A percentile compares a stretch with the other conserved stretches of the same genome.
Evolutionary conservation across 2,329 filamentous ascomycete species (phyloP).

Genomic region (Aspergillus proliferans): DNA sequence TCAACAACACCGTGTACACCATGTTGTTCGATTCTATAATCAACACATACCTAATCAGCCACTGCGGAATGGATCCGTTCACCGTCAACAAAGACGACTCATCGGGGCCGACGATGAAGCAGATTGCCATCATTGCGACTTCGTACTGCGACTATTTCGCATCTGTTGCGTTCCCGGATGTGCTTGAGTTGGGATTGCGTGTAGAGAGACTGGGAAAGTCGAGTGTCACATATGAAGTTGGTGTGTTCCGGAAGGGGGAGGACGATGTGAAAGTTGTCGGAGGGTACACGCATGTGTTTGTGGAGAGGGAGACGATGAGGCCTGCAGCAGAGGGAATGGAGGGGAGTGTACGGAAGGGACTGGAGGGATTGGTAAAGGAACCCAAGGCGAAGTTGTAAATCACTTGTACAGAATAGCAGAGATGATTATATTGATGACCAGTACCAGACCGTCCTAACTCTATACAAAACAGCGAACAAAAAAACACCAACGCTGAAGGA

Average conservation of each 20-base stretch:
- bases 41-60: slow-evolving; percentile 77
- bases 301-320: slow-evolving; percentile 64
- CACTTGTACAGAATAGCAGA: background rate
- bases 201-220: slow-evolving; percentile 79
- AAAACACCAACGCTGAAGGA: background rate
- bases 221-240: slow-evolving; percentile 86
- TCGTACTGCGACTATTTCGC: slow-evolving; percentile 81
- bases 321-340: slow-evolving; percentile 56
- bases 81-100: slow-evolving; percentile 36
- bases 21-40: slow-evolving; percentile 84
- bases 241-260: slow-evolving; percentile 69
- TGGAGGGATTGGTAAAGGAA: slow-evolving; percentile 50
- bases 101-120: slow-evolving; percentile 22
- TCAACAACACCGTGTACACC: slow-evolving; percentile 87
- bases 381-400: slow-evolving; percentile 21
- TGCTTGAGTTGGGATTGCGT: slow-evolving; percentile 73
- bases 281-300: slow-evolving; percentile 81
- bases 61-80: slow-evolving; percentile 68
- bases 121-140: slow-evolving; percentile 79
- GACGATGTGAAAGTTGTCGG: slow-evolving; percentile 76
- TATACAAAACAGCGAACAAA: background rate
- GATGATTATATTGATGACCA: background rate
- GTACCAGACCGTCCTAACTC: background rate
- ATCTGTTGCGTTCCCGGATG: slow-evolving; percentile 71
- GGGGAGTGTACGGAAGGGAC: slow-evolving; percentile 40